Evolutionary conservation across 495 filamentous ascomycete genomes (phyloP).

Genomic region (Hypoxylon crocopeplum): DNA sequence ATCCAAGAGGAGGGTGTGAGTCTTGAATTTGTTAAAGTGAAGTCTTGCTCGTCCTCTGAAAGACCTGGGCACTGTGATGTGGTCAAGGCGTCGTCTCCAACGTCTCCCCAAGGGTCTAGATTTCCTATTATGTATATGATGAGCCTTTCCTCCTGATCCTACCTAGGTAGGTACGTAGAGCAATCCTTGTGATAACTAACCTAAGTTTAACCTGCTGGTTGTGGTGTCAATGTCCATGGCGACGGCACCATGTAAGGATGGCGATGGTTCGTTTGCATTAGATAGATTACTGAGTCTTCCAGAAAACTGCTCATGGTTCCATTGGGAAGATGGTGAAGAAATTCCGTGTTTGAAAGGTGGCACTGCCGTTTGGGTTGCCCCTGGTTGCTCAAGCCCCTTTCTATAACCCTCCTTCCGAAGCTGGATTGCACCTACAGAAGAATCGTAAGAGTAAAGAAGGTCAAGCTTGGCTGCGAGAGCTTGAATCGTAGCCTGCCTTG

Average conservation of each 20-base stretch:
- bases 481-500: conserved; percentile 13
- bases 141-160: background rate
- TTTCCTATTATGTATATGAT: conserved; percentile 17
- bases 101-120: background rate
- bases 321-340: background rate
- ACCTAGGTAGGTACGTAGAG: too few relatives aligned
- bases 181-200: background rate
- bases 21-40: background rate
- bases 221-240: conserved; percentile 16
- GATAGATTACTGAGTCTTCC: background rate
- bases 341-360: background rate
- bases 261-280: background rate
- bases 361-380: background rate
- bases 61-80: background rate
- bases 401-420: conserved; percentile 20
- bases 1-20: conserved; percentile 7
- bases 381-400: background rate
- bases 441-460: conserved; percentile 23
- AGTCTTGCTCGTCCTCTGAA: conserved; percentile 21
- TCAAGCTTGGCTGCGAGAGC: conserved; percentile 22
- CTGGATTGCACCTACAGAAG: background rate
- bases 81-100: background rate
- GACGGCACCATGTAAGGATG: background rate
- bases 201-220: conserved; percentile 7
- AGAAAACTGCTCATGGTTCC: background rate